Evolutionary conservation across 306 rosid species (phyloP).

Genomic region (Fragaria vesca): DNA sequence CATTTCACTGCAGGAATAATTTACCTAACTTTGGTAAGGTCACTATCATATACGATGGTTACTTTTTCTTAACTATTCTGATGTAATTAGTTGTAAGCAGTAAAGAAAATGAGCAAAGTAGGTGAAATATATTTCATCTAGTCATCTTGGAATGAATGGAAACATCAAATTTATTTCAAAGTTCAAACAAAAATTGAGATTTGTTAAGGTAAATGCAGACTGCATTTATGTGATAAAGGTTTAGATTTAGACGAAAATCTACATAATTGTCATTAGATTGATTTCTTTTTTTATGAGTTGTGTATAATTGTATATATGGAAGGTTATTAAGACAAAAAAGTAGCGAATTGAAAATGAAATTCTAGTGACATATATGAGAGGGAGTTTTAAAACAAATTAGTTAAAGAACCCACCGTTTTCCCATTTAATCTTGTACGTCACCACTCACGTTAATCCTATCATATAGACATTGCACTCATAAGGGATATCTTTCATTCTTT

Average conservation of each 20-base stretch:
- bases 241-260: not conserved
- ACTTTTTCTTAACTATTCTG: not conserved
- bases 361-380: not conserved
- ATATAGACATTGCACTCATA: not conserved
- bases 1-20: not conserved
- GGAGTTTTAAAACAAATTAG: not conserved
- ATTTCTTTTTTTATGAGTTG: not conserved
- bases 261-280: not conserved
- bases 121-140: not conserved
- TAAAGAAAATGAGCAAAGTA: not conserved
- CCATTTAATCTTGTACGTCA: not conserved
- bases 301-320: not conserved
- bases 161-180: not conserved
- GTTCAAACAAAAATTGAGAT: not conserved
- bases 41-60: not conserved
- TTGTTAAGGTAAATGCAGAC: not conserved
- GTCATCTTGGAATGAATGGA: not conserved
- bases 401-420: not conserved
- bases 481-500: not conserved
- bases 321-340: not conserved
- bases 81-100: not conserved
- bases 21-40: not conserved
- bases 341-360: not conserved
- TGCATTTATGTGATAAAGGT: not conserved
- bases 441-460: not conserved